Base-by-base conservation (phyloP, 1,284 basidiomycete species). In the Pyrrhoderma lamaoense region DNA sequence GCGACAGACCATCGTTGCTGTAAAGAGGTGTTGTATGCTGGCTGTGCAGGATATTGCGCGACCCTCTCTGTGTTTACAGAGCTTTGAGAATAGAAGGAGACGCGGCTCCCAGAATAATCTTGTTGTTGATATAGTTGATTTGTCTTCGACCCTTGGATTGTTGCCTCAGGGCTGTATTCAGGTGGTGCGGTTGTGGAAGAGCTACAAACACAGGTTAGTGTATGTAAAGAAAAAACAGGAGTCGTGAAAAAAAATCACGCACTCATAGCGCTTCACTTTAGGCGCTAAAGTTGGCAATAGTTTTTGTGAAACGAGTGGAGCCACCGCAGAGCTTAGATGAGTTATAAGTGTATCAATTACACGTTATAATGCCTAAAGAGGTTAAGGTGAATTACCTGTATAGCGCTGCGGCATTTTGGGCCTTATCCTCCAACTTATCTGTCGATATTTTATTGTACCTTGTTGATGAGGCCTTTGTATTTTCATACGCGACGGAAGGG, bases 331-430 rank as follows among this genome's bases (percentile, higher is more conserved):
- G 55, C 77, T 79, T 21, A 18, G 40, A 37, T 5, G 46, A 22
- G 21, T 18, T 7, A 40, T 40, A n/a, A 18, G 14, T 40, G 40
- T 42, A 31, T 50, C 36, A 56, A 16, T 18, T n/a, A 8, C 5
- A 56, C 31, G 21, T 46, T 25, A 40, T 3, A 5, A 19, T 34
- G 5, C 11, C 14, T 23, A 18, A 35, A 16, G 18, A n/a, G 43
- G 42, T 21, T 48, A 47, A 19, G 7, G 11, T 22, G 34, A 47
- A 72, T 49, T 56, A 78, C 81, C 75, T 80, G 66, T 85, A 84
- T 36, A 84, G 73, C 2, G 77, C 68, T 34, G 69, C 59, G 2
- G 75, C 64, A 53, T 68, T 61, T 1, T 61, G 49, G n/a, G 52
- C 53, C 39, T 54, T 58, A 16, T 36, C 59, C 56, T 19, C 55